Conservation (phyloP, 192 early-diverging fungal genomes). For the Phlyctochytrium planicorne region DNA sequence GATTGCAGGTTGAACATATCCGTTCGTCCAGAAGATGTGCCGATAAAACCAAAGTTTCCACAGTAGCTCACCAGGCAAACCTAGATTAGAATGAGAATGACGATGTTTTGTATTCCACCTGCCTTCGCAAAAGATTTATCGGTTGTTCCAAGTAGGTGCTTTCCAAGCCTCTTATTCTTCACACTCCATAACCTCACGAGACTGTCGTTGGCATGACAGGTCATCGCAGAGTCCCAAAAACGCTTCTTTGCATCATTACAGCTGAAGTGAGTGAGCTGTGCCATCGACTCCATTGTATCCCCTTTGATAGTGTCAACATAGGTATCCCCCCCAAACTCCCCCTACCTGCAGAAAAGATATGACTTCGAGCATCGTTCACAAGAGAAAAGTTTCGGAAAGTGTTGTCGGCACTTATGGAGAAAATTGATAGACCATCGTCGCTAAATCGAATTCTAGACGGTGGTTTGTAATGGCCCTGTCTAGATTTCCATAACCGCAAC, state of each 20-base stretch:
- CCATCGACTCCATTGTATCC: no score
- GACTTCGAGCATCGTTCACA: slow-evolving; percentile 78
- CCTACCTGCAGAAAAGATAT: slow-evolving; percentile 90
- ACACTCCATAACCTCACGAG: slow-evolving; percentile 81
- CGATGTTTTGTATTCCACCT: slow-evolving; percentile 11
- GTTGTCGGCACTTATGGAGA: slow-evolving; percentile 83
- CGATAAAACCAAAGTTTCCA: slow-evolving; percentile 93
- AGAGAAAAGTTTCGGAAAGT: slow-evolving; percentile 79
- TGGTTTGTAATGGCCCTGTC: slow-evolving; percentile 83
- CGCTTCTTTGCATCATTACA: slow-evolving; percentile 51
- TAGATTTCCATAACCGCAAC: slow-evolving; percentile 76
- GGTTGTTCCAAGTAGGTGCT: slow-evolving; percentile 59
- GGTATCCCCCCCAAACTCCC: no score
- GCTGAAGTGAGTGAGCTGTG: no score
- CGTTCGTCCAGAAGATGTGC: slow-evolving; percentile 70
- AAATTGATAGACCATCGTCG: slow-evolving; percentile 70
- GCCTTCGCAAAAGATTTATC: slow-evolving; percentile 65
- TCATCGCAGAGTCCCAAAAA: slow-evolving; percentile 92
- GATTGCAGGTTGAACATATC: slow-evolving; percentile 98
- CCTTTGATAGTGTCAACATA: no score
- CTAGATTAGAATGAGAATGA: slow-evolving; percentile 26
- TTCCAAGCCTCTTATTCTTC: slow-evolving; percentile 73
- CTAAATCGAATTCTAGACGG: slow-evolving; percentile 81
- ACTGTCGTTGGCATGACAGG: slow-evolving; percentile 76
- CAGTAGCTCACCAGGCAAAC: slow-evolving; percentile 71